Conservation (phyloP, 2,329 filamentous ascomycete species). For the Botryosphaeria dothidea region DNA sequence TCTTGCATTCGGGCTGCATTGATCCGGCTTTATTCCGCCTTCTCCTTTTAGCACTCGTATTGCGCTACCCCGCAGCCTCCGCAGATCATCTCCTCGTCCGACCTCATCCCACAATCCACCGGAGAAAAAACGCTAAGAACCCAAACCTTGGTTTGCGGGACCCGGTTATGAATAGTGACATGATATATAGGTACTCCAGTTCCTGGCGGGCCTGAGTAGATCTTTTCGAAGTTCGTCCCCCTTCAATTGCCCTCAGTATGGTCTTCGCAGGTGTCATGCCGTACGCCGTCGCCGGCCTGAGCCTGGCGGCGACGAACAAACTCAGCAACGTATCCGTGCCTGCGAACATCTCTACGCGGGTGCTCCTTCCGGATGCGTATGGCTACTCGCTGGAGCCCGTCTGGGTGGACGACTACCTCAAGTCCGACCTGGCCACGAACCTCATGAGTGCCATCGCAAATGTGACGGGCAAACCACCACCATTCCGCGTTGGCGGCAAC, state of each 20-base stretch:
- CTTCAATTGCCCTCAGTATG: neutral
- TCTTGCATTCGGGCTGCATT: neutral
- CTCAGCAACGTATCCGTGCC: conserved; percentile 8
- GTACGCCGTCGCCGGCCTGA: neutral
- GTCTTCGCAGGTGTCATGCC: neutral
- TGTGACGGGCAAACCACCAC: conserved; percentile 14
- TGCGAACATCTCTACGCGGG: neutral
- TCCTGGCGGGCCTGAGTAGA: neutral
- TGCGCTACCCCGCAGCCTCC: conserved; percentile 12
- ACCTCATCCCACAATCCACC: conserved; percentile 16
- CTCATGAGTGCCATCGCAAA: conserved; percentile 14
- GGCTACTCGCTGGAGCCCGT: conserved; percentile 18
- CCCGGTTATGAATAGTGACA: neutral
- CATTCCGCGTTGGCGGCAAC: conserved; percentile 14
- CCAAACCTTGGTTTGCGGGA: neutral
- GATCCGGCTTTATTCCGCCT: neutral
- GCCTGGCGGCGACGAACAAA: neutral
- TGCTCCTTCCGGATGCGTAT: conserved; percentile 10
- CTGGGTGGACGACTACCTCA: conserved; percentile 19
- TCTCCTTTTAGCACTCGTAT: conserved; percentile 10
- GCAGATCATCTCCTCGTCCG: conserved; percentile 13
- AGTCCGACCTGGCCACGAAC: conserved; percentile 14
- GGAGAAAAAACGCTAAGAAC: neutral
- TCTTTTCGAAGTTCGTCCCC: neutral
- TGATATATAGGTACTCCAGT: neutral